Base-by-base conservation (phyloP, 306 rosid genomes). In the Casuarina cunninghamiana region DNA sequence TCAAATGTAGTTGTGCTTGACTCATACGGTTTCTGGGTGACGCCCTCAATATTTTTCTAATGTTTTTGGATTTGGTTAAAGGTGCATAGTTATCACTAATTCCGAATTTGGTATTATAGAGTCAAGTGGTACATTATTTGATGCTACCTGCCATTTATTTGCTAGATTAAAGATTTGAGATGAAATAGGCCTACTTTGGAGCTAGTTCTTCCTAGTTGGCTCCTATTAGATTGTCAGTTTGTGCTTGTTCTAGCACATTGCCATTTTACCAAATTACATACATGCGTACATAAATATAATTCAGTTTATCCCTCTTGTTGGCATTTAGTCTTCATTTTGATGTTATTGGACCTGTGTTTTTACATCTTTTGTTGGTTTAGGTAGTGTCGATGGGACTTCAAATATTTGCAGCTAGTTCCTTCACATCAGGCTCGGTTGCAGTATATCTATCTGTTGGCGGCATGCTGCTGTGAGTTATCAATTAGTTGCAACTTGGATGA, bases 401-500 rank as follows among this genome's bases (percentile, higher is more conserved):
- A 86, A 91, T 82, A 71, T 69, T 83, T 75, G 97, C 88, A 75
- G 90, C 91, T 48, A 89, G 91, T 78, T 85, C 92, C 44, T 83
- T 72, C 48, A 79, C 81, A 67, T 79, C 96, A 42, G 87, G 88
- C 58, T 80, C 82, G 73, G 90, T 80, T 76, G 77, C 90, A 43
- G 74, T 85, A 87, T 89, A 84, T 79, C 87, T 93, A 46, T 89
- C 97, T 12, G 88, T 89, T 45, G 97, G 97, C 72, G 92, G 96
- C 88, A 89, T 90, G 87, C 87, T 90, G 72, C 79, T 90, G 97
- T 93, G 84, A 93, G 96, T 90, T 58, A 26, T 75, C 66, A 75
- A 75, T 80, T 48, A 57, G 51, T 80, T 79, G 72, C 35, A 72
- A 71, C 73, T 76, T 81, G 69, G 45, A 16, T 55, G 50, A 32